phyloP scores from a whole-genome alignment of 139 green algal species.

The Ulvella scutata region DNA sequence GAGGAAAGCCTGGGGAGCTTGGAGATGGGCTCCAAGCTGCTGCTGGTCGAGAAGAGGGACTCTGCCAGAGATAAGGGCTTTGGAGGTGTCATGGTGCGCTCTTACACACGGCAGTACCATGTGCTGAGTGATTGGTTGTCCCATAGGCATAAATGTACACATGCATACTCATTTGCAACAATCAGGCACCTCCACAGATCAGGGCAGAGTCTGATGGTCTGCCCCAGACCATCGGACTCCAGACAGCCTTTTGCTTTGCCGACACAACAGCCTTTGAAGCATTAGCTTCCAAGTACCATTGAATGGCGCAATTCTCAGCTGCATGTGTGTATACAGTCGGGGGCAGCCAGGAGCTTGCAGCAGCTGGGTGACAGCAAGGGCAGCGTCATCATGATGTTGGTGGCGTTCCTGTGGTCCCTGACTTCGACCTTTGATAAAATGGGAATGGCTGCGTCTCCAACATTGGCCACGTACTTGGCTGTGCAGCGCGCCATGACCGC shows the following conservation, averaged over 20 bases:
- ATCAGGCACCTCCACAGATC: too few species aligned
- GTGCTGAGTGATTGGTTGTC: too few species aligned
- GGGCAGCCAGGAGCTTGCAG: neutral
- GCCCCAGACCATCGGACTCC: too few species aligned
- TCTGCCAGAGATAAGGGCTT: neutral
- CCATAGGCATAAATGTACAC: too few species aligned
- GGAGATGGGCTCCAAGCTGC: constrained; percentile 1
- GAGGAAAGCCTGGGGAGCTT: neutral
- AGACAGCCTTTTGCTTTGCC: too few species aligned
- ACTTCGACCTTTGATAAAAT: constrained; percentile 1
- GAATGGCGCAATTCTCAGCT: too few species aligned
- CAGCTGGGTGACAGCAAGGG: neutral
- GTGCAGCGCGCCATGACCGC: neutral
- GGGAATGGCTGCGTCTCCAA: neutral
- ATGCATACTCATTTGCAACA: too few species aligned
- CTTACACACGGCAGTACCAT: neutral
- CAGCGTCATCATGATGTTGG: neutral
- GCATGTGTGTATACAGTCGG: neutral
- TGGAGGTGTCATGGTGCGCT: neutral
- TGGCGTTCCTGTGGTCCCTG: neutral
- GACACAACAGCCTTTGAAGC: too few species aligned
- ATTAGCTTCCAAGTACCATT: too few species aligned
- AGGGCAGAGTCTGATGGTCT: too few species aligned
- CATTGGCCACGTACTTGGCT: neutral
- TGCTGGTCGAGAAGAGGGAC: neutral